These are phyloP conservation scores for Globisporangium okanoganense DNA, from an alignment of 352 stramenopile species.

Conservation along the genomic window DNA sequence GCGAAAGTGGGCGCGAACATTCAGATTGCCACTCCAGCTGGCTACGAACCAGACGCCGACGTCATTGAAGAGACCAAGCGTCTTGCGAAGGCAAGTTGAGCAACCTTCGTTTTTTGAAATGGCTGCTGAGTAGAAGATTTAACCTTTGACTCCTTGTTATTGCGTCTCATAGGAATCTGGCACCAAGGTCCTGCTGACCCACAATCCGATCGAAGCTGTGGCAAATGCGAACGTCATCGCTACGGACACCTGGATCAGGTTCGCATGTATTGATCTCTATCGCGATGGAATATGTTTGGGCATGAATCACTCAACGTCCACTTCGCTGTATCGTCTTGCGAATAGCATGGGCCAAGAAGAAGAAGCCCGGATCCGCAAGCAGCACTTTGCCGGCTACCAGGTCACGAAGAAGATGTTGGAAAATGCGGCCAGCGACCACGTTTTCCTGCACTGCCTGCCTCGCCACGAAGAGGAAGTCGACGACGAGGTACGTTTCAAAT, in stretches of 20 bases:
- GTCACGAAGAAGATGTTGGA: slow-evolving; percentile 91
- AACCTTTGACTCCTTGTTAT: not conserved
- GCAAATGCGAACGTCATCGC: slow-evolving; percentile 93
- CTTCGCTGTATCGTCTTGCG: not conserved
- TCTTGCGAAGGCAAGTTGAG: slow-evolving; percentile 51
- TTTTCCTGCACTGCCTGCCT: slow-evolving; percentile 98
- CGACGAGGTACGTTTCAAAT: slow-evolving; percentile 87
- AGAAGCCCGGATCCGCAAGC: slow-evolving; percentile 91
- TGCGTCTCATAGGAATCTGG: slow-evolving; percentile 34
- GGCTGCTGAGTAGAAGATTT: not conserved
- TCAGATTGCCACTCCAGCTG: slow-evolving; percentile 91
- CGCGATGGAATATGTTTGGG: not conserved
- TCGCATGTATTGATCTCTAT: not conserved
- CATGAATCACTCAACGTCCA: not conserved
- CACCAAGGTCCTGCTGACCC: slow-evolving; percentile 80
- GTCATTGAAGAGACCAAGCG: slow-evolving; percentile 89
- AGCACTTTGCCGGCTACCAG: slow-evolving; percentile 95
- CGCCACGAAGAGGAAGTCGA: slow-evolving; percentile 96
- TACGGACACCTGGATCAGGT: slow-evolving; percentile 97
- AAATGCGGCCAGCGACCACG: slow-evolving; percentile 86
- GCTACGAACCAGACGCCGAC: slow-evolving; percentile 90
- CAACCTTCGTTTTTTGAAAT: not conserved
- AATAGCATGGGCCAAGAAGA: slow-evolving; percentile 92
- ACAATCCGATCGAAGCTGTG: slow-evolving; percentile 92
- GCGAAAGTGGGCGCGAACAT: slow-evolving; percentile 90